Evolutionary conservation across 169 alveolate species (phyloP), one percentile per base, ranked within the genome.

Genomic region (Prorocentrum cordatum): DNA sequence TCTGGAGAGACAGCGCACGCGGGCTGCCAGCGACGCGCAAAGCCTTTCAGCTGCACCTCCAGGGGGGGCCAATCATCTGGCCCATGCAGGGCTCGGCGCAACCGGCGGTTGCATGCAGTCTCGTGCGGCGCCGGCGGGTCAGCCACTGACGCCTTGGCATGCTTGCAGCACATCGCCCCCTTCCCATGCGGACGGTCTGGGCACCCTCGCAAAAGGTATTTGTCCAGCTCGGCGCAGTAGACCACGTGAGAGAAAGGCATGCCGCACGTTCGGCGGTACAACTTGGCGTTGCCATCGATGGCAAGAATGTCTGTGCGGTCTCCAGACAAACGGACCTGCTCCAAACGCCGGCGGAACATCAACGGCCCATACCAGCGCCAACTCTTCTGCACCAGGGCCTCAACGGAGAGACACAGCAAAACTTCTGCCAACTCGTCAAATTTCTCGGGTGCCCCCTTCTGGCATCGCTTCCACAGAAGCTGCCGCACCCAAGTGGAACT

Each of bases 1-100:
- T 24, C 70, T 3, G 26, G 42, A 7, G 36, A 22, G 18, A 61
- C 18, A 5, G 70, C 31, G 70, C 42, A 26, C 27, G 70, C 58
- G 1, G 82, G 82, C 82, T 39, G 82, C 82, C 82, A 70, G 14
- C 64, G 31, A 9, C 82, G 45, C n/a, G n/a, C 61, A 29, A 26
- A 39, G 26, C 42, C 64, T 6, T 22, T 64, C 62, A 70, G 38
- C 29, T 42, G 33, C 31, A 39, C 31, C 18, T 70, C 64, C 35
- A 70, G 42, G 82, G 20, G 54, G 16, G 33, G 27, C 1, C 38
- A 61, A 26, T 70, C 82, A 12, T 45, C 64, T 4, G 36, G 29
- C 9, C 39, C 22, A 20, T 39, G 64, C 39, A 70, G 54, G 3
- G 82, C 82, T 7, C 82, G 5, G 42, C 12, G 24, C 29, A 29